Evolutionary conservation across 768 basidiomycete genomes (phyloP).

Genomic region (Kwoniella sp.): DNA sequence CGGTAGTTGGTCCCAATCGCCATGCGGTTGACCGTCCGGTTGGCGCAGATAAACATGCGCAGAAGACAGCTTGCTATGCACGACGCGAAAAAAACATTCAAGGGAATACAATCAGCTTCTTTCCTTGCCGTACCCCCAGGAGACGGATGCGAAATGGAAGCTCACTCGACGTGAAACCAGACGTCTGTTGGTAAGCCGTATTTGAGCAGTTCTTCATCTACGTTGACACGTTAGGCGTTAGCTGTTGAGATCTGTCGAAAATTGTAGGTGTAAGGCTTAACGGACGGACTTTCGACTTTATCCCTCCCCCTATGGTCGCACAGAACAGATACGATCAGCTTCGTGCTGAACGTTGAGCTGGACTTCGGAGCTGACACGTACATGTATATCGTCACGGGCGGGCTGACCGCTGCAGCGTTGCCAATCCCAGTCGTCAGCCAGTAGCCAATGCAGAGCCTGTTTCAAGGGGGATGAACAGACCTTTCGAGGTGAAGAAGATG

Average conservation of each 20-base stretch:
- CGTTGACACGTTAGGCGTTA: background rate
- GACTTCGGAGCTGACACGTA: constrained; percentile 69
- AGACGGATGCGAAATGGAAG: background rate
- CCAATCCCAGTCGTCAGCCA: constrained; percentile 18
- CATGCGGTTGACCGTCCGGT: constrained; percentile 66
- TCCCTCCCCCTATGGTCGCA: constrained; percentile 65
- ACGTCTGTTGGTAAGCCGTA: constrained; percentile 64
- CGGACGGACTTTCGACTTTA: constrained; percentile 79
- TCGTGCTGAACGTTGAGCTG: too few relatives aligned
- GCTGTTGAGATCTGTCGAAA: constrained; percentile 3
- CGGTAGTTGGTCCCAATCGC: constrained; percentile 81
- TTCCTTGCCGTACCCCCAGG: background rate
- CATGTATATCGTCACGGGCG: constrained; percentile 82
- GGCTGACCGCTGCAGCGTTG: constrained; percentile 61
- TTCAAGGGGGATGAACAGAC: constrained; percentile 40
- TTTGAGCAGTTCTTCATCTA: constrained; percentile 94
- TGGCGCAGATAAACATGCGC: constrained; percentile 96
- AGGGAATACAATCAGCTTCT: background rate
- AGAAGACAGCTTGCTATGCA: constrained; percentile 68
- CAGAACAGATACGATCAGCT: background rate
- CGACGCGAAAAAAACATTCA: background rate
- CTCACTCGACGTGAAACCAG: constrained; percentile 83
- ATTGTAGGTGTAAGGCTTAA: background rate
- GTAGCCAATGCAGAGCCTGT: constrained; percentile 1
- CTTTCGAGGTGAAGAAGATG: constrained; percentile 66